Evolutionary conservation across 257 asterid species (phyloP), one percentile per base, ranked within the genome.

Genomic region (Ehretia macrophylla): DNA sequence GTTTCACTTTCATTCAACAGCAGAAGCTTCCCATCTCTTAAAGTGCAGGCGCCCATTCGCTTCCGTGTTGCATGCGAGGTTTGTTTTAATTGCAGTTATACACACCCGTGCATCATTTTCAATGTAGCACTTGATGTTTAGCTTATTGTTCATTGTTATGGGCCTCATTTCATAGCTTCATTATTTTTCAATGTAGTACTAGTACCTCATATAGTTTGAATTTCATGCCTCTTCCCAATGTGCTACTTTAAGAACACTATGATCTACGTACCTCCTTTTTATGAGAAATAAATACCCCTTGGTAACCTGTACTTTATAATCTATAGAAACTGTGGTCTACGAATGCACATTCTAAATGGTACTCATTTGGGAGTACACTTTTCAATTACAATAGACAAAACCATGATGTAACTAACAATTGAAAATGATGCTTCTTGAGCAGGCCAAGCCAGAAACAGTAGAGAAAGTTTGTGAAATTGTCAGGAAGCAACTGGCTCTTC

Each of bases 381-480:
- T 13, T 19, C 21, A 5, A 18, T 48, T n/a, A 11, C 47, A 32
- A 16, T 23, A 9, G 13, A 16, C 18, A 8, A 8, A 46, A 50
- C 5, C 11, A 4, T 60, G 11, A 32, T 21, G 5, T 60, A 59
- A 39, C 17, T 16, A 48, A 46, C 23, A 19, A 51, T 42, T 54
- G 40, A 52, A 38, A 9, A 39, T 56, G 56, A 47, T 60, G 74
- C 17, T 39, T 17, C n/a, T 50, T 65, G 60, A 35, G 71, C 83
- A 91, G 96, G 98, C 96, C 56, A 91, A 85, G 55, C 85, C 92
- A 14, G 96, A 91, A 72, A 88, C 98, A 0, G 95, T 91, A 59
- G 68, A 55, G 14, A 88, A 91, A 74, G 98, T 91, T 53, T 79
- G 83, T 23, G 77, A 75, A 58, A 91, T 91, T 66, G 98, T 91